These are phyloP conservation scores for Ceratobasidium sp. DNA, from an alignment of 1,284 basidiomycete genomes.

Conservation along the genomic window DNA sequence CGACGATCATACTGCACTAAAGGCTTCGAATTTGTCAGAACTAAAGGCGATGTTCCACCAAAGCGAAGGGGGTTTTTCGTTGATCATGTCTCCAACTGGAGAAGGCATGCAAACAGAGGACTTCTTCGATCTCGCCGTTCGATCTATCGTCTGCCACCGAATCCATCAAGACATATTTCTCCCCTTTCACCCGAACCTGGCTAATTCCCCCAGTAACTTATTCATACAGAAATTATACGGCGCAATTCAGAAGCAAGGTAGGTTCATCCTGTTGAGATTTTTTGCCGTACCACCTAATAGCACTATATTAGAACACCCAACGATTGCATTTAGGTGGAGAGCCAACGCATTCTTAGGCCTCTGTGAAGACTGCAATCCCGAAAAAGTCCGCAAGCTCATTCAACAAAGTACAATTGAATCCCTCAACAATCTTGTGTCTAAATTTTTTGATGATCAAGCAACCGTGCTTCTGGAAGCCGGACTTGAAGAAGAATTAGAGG, in stretches of 20 bases:
- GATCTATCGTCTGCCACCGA: slow-evolving; percentile 14
- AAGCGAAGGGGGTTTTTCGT: slow-evolving; percentile 7
- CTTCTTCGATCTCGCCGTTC: slow-evolving; percentile 14
- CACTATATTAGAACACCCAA: slow-evolving; percentile 9
- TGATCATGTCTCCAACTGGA: slow-evolving; percentile 15
- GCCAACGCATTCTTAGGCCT: slow-evolving; percentile 13
- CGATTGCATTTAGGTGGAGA: slow-evolving; percentile 11
- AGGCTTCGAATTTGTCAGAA: background rate
- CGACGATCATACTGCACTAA: background rate
- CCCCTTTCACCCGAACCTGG: slow-evolving; percentile 16
- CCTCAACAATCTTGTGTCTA: background rate
- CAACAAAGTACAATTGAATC: background rate
- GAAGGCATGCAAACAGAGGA: slow-evolving; percentile 11
- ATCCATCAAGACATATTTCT: slow-evolving; percentile 26
- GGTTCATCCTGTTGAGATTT: too few relatives aligned
- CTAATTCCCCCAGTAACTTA: background rate
- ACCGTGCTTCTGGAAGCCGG: background rate
- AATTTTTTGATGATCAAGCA: background rate
- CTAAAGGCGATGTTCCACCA: slow-evolving; percentile 6
- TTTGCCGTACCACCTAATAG: too few relatives aligned
- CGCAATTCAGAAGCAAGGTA: slow-evolving; percentile 2
- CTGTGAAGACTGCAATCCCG: background rate
- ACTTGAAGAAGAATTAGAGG: background rate
- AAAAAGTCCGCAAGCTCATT: background rate
- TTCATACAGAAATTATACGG: background rate